Evolutionary conservation across 129 eudicot species (phyloP), one percentile per base, ranked within the genome.

Genomic region (Pulicaria dysenterica): DNA sequence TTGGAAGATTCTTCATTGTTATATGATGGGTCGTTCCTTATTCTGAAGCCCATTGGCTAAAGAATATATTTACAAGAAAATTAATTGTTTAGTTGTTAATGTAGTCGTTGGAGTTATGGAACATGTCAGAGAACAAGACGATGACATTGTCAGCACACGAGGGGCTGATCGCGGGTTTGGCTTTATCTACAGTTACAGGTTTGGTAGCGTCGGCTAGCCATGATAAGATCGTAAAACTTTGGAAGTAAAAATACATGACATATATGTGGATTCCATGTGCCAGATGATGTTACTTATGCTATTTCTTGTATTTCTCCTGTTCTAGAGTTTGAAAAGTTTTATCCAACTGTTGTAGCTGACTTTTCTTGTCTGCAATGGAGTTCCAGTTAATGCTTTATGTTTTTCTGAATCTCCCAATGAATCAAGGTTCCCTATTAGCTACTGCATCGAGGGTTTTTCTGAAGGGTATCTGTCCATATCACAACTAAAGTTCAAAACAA

Each of bases 151-250:
- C 96, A 5, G 98, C 95, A 0, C 98, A 94, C 31, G 98, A 94
- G 2, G 98, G 98, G 53, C 54, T 94, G 79, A 90, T 94, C 69
- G 89, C 96, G 4, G 86, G 88, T 13, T 81, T 94, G 82, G 96
- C 98, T 1, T 93, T 83, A 55, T 94, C 98, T 5, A 76, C 89
- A 0, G 86, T 70, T 14, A 79, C 91, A 0, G 96, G 97, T 12
- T 68, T 94, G 81, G 96, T 94, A 57, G 98, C 97, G 45, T 94
- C 98, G 0, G 98, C 97, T 36, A 88, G 98, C 73, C 98, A 94
- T 64, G 98, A 94, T 80, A 94, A 94, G 83, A 74, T 87, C 56
- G 95, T 94, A 55, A 94, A 90, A 69, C 91, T 94, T 44, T 94
- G 97, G 97, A 94, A 94, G 86, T 94, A 58, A 77, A 6, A 65